A percentile compares a stretch with the other conserved stretches of the same genome.
These are phyloP conservation scores for Ustilago esculenta DNA, from an alignment of 1,284 basidiomycete genomes.

Conservation along the genomic window DNA sequence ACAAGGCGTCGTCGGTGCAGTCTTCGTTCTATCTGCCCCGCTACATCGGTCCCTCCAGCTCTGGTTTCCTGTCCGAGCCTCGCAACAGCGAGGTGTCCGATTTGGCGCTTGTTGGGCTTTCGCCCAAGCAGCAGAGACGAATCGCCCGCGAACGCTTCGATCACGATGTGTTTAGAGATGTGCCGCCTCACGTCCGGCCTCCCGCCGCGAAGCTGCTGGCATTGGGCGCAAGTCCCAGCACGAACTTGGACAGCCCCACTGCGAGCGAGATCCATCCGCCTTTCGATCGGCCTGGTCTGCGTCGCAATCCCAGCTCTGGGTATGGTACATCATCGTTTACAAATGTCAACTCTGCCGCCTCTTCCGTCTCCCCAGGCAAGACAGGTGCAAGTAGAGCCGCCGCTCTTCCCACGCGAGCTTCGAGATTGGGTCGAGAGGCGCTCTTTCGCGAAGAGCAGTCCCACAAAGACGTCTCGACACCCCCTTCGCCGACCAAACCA, in stretches of 20 bases:
- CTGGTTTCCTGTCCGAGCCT: slow-evolving; percentile 39
- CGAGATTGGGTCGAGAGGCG: slow-evolving; percentile 27
- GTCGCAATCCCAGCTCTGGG: slow-evolving; percentile 39
- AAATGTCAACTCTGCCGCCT: slow-evolving; percentile 31
- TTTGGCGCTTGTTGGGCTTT: slow-evolving; percentile 31
- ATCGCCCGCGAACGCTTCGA: slow-evolving; percentile 60
- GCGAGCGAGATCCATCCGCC: slow-evolving; percentile 28
- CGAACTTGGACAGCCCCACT: slow-evolving; percentile 20
- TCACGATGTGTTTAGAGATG: slow-evolving; percentile 52
- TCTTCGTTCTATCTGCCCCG: slow-evolving; percentile 47
- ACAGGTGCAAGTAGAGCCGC: slow-evolving; percentile 1
- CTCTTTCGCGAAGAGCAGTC: slow-evolving; percentile 23
- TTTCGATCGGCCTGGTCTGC: slow-evolving; percentile 34
- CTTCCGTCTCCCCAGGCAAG: slow-evolving; percentile 41
- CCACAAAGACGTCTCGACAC: slow-evolving; percentile 6
- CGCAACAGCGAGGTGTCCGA: slow-evolving; percentile 37
- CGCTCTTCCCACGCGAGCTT: slow-evolving; percentile 9
- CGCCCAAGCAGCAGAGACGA: slow-evolving; percentile 44
- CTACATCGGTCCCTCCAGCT: slow-evolving; percentile 30
- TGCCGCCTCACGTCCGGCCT: slow-evolving; percentile 28
- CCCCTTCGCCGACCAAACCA: slow-evolving; percentile 18
- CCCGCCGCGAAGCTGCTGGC: slow-evolving; percentile 4
- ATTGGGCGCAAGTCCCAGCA: background rate
- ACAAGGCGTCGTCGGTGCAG: slow-evolving; percentile 43
- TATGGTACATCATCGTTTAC: slow-evolving; percentile 16